Base-by-base conservation (phyloP, 176 grass and related monocot species). In the Themeda triandra region DNA sequence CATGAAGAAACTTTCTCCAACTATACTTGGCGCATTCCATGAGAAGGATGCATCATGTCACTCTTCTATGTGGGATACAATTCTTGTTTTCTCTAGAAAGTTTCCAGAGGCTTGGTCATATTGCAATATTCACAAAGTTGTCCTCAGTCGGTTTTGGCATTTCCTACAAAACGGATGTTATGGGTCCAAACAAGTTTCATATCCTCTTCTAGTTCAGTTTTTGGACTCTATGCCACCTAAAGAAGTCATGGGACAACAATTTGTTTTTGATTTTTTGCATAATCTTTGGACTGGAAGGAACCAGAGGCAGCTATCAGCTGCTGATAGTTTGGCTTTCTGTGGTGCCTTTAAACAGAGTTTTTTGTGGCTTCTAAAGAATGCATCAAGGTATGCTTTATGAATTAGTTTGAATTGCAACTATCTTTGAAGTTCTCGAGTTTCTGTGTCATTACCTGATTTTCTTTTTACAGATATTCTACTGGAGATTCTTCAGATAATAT, bases 151-250 rank as follows among this genome's bases (percentile, higher is more conserved):
- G 17, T 88, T 98, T 88, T 93, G 87, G 89, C 81, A 85, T 63
- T 98, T 98, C 48, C 77, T 98, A 73, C 83, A 88, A 88, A 95
- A 98, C 90, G 87, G 92, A 53, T 98, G 90, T 83, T 93, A 98
- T 74, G 96, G 96, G n/a, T 98, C 96, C 68, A 92, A 93, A 67
- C 86, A 90, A 67, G 44, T 84, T 81, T 93, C 96, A 33, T 98
- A 92, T 79, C 91, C 96, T 73, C 68, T 82, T 76, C 70, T 98
- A 32, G 84, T 93, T 86, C 85, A 88, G 80, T 95, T 98, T 89
- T 92, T 98, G 83, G 86, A 95, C 70, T 88, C 83, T 65, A 68
- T 98, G 80, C 96, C 96, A 77, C 46, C 86, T 75, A 68, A 93
- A 78, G 53, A 69, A 66, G 83, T 90, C 28, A 54, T 84, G 77